Evolutionary conservation across 352 stramenopile species (phyloP).

Genomic region (Phytophthora quininea): DNA sequence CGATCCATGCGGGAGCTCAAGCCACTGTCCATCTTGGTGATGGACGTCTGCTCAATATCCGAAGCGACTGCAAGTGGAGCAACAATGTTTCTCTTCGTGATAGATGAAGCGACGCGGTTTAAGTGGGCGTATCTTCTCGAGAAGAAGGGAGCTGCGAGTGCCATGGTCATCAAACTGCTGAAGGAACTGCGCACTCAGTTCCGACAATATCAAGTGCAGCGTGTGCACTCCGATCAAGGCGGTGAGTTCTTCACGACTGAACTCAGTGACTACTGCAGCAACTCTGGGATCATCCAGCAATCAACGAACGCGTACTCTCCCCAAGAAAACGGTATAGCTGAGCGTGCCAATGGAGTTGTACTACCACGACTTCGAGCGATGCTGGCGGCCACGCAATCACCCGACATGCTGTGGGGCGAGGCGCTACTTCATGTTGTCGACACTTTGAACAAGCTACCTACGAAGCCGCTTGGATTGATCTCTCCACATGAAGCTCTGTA

Average conservation of each 20-base stretch:
- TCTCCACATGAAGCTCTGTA: conserved; percentile 3
- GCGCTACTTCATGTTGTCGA: conserved; percentile 6
- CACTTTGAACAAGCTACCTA: conserved; percentile 7
- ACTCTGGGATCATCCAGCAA: conserved; percentile 2
- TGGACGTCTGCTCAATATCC: conserved; percentile 15
- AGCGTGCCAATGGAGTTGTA: conserved; percentile 12
- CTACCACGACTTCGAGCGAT: conserved; percentile 8
- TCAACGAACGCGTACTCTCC: conserved; percentile 15
- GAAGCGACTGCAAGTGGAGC: conserved; percentile 1
- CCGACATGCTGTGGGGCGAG: conserved; percentile 8
- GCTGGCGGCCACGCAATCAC: background rate
- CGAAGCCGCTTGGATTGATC: conserved; percentile 1
- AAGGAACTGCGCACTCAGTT: conserved; percentile 13
- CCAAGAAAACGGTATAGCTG: conserved; percentile 12
- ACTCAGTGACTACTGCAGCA: background rate
- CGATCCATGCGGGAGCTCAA: conserved; percentile 2
- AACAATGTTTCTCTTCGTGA: conserved; percentile 19
- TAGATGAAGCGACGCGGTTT: conserved; percentile 16
- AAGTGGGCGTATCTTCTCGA: conserved; percentile 21
- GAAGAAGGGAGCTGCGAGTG: conserved; percentile 16
- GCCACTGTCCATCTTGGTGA: conserved; percentile 5
- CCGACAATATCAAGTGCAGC: background rate
- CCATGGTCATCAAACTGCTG: conserved; percentile 13
- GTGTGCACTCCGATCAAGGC: conserved; percentile 6
- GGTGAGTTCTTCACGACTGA: background rate